Base-by-base conservation (phyloP, 208 protist species). In the Acanthamoeba triangularis region DNA sequence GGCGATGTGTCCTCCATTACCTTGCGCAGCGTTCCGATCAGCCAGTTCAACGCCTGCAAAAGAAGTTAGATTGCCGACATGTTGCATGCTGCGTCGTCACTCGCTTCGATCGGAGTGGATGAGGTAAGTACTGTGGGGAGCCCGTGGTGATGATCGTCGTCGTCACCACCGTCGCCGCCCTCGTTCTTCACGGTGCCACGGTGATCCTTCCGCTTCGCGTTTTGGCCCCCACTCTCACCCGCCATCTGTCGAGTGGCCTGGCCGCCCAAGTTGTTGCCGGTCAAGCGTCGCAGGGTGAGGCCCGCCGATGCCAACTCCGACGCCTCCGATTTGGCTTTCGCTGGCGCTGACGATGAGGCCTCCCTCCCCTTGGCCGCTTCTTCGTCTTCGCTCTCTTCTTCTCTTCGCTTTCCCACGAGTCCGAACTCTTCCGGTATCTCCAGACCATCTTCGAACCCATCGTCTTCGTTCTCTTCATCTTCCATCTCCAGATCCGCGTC, bases 391-490 rank as follows among this genome's bases (percentile, higher is more conserved):
- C 20, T 14, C 65, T 72, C 20, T n/a, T 72, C 65, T 5, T 65
- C 3, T 0, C 54, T 23, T 25, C 59, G 59, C 8, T 23, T 65
- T n/a, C 30, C 74, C 52, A 6, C 6, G 18, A 84, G 41, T 18
- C 44, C 74, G 25, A 84, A 30, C 20, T 44, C 74, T 33, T 84
- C 74, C 4, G 74, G 74, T 44, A 84, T 84, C 41, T 84, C 74
- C 8, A 84, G 44, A n/a, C 74, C 74, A 30, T 84, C 74, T 16
- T 52, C 74, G 30, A 84, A 84, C 28, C 52, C 74, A 6, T 84
- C 74, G 25, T n/a, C 35, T 23, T 52, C 72, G 20, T 47, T 20
- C 25, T n/a, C 74, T 25, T 84, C 37, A 2, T 49, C 74, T 18
- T 49, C 41, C 6, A 54, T 52, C 0, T 44, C 74, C n/a, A 25